These are phyloP conservation scores for Globisporangium canariense DNA, from an alignment of 352 stramenopile genomes.

Conservation along the genomic window DNA sequence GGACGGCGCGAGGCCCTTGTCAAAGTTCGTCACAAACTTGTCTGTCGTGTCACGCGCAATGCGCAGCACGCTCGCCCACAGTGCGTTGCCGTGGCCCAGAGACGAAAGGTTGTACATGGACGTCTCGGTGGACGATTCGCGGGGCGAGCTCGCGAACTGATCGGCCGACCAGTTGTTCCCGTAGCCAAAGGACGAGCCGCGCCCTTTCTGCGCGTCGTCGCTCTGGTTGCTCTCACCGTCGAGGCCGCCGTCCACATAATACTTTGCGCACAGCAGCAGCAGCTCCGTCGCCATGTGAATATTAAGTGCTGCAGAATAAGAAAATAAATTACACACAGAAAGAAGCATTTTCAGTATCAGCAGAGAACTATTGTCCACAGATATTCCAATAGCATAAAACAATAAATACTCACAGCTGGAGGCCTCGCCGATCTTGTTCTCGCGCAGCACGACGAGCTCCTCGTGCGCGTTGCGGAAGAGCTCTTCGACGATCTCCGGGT, in stretches of 20 bases:
- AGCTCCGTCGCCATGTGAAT: conserved; percentile 77
- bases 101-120: conserved; percentile 83
- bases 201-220: conserved; percentile 30
- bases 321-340: neutral
- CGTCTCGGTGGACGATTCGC: conserved; percentile 52
- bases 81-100: conserved; percentile 42
- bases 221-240: conserved; percentile 33
- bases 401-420: conserved; percentile 40
- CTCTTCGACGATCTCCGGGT: conserved; percentile 55
- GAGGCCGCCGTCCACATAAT: conserved; percentile 44
- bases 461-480: conserved; percentile 65
- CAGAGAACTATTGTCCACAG: neutral
- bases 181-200: conserved; percentile 44
- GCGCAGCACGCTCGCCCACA: conserved; percentile 60
- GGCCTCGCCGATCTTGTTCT: conserved; percentile 42
- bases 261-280: conserved; percentile 57
- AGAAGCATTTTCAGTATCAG: neutral
- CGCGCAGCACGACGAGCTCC: conserved; percentile 54
- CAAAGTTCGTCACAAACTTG: conserved; percentile 57
- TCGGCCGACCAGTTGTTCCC: conserved; percentile 49
- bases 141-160: conserved; percentile 51
- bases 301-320: conserved; percentile 34
- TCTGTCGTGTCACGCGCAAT: conserved; percentile 38
- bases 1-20: conserved; percentile 63
- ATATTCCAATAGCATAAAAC: neutral